phyloP scores from a whole-genome alignment of 2,329 filamentous ascomycete genomes.

The Fusarium camptoceras region DNA sequence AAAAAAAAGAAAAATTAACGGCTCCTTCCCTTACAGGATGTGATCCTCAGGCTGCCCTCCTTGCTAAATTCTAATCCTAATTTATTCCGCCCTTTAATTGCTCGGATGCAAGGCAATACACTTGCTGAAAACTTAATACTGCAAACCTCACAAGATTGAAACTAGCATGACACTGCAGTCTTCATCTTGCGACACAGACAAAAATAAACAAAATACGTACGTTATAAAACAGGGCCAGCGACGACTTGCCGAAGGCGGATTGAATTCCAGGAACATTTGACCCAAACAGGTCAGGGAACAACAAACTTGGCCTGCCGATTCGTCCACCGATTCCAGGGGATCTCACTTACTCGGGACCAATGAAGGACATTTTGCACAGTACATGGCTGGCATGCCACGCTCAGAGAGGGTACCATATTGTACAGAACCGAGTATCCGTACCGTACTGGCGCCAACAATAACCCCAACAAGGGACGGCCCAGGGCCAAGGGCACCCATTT shows the following conservation, averaged over 20 bases:
- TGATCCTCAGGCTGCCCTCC: neutral
- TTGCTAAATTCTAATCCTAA: neutral
- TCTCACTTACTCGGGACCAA: conserved; percentile 10
- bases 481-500: conserved; percentile 19
- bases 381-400: conserved; percentile 20
- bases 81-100: neutral
- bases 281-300: conserved; percentile 39
- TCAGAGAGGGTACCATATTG: neutral
- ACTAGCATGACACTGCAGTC: neutral
- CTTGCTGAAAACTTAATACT: neutral
- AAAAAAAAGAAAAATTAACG: too few species aligned
- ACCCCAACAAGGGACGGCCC: conserved; percentile 21
- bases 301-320: conserved; percentile 33
- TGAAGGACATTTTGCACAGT: conserved; percentile 29
- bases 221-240: conserved; percentile 21
- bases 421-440: neutral
- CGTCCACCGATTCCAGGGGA: conserved; percentile 36
- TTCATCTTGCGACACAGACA: neutral
- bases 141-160: neutral
- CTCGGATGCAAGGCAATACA: neutral
- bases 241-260: conserved; percentile 35
- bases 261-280: conserved; percentile 39
- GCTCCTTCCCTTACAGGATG: conserved; percentile 15
- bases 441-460: conserved; percentile 11
- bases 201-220: conserved; percentile 20